A percentile compares a stretch with the other conserved stretches of the same genome.
These are phyloP conservation scores for Aspergillus pseudonomiae DNA, from an alignment of 2,329 filamentous ascomycete species.

Conservation along the genomic window DNA sequence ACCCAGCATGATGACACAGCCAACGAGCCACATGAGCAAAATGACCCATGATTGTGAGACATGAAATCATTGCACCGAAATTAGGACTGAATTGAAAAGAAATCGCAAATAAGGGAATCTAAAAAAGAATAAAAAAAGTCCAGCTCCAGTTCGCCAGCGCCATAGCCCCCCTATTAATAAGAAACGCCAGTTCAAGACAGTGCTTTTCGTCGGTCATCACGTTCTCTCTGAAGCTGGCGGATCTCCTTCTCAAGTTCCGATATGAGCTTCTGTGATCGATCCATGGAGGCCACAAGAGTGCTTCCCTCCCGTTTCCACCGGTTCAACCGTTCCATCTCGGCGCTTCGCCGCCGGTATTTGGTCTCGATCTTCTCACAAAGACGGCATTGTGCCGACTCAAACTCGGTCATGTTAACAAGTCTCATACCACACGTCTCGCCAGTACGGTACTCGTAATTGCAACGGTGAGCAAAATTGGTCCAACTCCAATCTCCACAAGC, in stretches of 20 bases:
- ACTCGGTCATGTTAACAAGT: conserved; percentile 75
- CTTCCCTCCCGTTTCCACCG: conserved; percentile 75
- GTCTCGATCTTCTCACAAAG: conserved; percentile 87
- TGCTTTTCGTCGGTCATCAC: conserved; percentile 41
- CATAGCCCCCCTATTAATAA: conserved; percentile 5
- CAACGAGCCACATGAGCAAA: conserved; percentile 21
- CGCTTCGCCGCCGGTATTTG: conserved; percentile 73
- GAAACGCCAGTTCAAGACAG: conserved; percentile 23
- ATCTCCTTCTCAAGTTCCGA: conserved; percentile 72
- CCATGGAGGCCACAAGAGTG: conserved; percentile 62
- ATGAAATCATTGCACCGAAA: conserved; percentile 27
- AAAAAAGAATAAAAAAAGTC: conserved; percentile 25
- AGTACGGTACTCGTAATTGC: conserved; percentile 90
- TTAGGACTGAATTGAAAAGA: conserved; percentile 20
- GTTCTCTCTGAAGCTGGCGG: conserved; percentile 63
- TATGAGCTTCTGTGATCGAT: conserved; percentile 72
- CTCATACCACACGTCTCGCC: conserved; percentile 96
- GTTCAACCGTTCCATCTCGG: conserved; percentile 73
- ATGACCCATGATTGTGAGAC: conserved; percentile 29
- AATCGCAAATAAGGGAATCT: conserved; percentile 24
- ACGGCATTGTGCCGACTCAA: conserved; percentile 70
- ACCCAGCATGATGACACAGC: conserved; percentile 31
- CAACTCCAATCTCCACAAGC: conserved; percentile 90
- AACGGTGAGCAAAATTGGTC: conserved; percentile 90
- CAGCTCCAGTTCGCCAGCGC: conserved; percentile 1